Base-by-base conservation (phyloP, 1,284 basidiomycete genomes). In the Apiotrichum veenhuisii region DNA sequence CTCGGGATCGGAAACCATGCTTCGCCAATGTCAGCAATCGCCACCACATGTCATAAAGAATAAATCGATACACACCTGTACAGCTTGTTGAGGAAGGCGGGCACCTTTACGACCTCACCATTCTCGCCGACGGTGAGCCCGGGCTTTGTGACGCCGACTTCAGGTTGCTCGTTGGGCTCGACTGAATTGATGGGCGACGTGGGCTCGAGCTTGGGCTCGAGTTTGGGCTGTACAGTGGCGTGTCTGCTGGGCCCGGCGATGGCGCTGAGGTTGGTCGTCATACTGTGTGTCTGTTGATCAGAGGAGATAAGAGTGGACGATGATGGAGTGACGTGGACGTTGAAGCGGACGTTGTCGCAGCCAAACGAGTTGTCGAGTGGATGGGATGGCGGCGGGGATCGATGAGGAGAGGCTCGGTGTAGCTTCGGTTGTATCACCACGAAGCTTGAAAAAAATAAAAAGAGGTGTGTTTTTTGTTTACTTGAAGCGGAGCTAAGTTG, bases 61-160 rank as follows among this genome's bases (percentile, higher is more conserved):
- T 41, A 12, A 27, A 20, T 33, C 25, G 11, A n/a, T 52, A 82
- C 84, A 62, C 55, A 92, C 91, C 88, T 88, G 78, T 87, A 92
- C 36, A 97, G 82, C 77, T 97, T 97, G 78, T 92, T 91, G 18
- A 95, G 81, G 71, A 97, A 97, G 0, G 90, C 88, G 0, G 91
- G 90, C 2, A 91, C 76, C 52, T 75, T 75, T 33, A 72, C 53
- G 27, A 72, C 69, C 52, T 74, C 71, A 10, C 73, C 75, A 54
- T 74, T 71, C 63, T 76, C 74, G 44, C 72, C 73, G 22, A 76
- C 66, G 41, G 65, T 71, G 47, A 75, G 49, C 1, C 72, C 73
- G 12, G 65, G 64, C 54, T 70, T 73, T 14, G 51, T 57, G n/a
- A 74, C 63, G 3, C 60, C 64, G 5, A 56, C 54, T 33, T 40